Percentiles rank a stretch among this genome's conserved stretches.
Evolutionary conservation across 2,329 filamentous ascomycete species (phyloP).

Genomic region (Shiraia bambusicola): DNA sequence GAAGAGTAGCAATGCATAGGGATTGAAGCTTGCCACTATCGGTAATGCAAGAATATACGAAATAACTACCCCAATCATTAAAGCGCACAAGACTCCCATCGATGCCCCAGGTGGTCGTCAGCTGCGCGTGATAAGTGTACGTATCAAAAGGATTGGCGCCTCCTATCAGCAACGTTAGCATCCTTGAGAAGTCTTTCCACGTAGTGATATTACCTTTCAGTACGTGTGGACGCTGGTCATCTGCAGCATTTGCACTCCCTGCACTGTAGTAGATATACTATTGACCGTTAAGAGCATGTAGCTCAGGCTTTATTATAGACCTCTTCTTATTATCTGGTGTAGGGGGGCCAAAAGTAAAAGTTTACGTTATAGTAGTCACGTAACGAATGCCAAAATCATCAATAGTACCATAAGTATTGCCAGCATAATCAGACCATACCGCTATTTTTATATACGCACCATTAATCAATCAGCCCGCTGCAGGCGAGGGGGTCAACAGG

Average conservation of each 20-base stretch:
- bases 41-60: slow-evolving; percentile 57
- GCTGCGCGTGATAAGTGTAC: slow-evolving; percentile 53
- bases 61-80: slow-evolving; percentile 52
- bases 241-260: slow-evolving; percentile 49
- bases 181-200: too few species aligned
- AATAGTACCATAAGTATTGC: too few species aligned
- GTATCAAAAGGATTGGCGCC: slow-evolving; percentile 55
- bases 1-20: slow-evolving; percentile 46
- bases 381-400: too few species aligned
- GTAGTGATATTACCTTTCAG: slow-evolving; percentile 47
- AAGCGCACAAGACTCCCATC: slow-evolving; percentile 57
- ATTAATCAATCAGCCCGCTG: too few species aligned
- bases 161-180: slow-evolving; percentile 39
- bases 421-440: too few species aligned
- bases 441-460: too few species aligned
- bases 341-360: too few species aligned
- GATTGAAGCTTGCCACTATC: slow-evolving; percentile 42
- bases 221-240: slow-evolving; percentile 55
- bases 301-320: slow-evolving; percentile 50
- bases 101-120: slow-evolving; percentile 50
- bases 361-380: too few species aligned
- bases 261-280: slow-evolving; percentile 63
- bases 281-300: slow-evolving; percentile 51
- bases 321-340: too few species aligned
- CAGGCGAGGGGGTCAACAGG: too few species aligned